Evolutionary conservation across 371 early-diverging fungal genomes (phyloP).

Genomic region (Mucor racemosus): DNA sequence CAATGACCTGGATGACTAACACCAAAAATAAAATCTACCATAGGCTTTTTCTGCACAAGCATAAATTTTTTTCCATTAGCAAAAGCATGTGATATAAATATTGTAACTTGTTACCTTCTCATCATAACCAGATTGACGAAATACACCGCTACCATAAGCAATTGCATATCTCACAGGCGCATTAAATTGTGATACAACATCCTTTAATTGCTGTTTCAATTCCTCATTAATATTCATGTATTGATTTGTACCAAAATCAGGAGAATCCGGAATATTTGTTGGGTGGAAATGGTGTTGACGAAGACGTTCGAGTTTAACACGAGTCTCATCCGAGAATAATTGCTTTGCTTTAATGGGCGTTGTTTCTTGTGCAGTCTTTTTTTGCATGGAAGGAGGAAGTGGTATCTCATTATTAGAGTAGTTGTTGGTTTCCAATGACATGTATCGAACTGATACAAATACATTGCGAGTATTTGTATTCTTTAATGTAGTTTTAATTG

Average conservation of each 20-base stretch:
- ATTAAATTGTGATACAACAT: constrained; percentile 61
- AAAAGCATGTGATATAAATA: not conserved
- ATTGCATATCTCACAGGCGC: constrained; percentile 86
- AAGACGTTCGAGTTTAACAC: constrained; percentile 37
- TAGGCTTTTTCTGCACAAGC: constrained; percentile 59
- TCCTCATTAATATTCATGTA: constrained; percentile 67
- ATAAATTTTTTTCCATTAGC: not conserved
- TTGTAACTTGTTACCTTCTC: constrained; percentile 55
- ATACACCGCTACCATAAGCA: constrained; percentile 96
- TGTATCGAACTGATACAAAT: constrained; percentile 11
- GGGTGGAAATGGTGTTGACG: constrained; percentile 54
- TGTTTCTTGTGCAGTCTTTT: constrained; percentile 19
- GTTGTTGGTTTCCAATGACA: constrained; percentile 26
- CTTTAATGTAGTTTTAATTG: not conserved
- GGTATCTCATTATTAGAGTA: constrained; percentile 12
- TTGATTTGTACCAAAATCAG: constrained; percentile 73
- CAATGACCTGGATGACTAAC: constrained; percentile 96
- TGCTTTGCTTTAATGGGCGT: constrained; percentile 8
- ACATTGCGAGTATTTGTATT: constrained; percentile 1
- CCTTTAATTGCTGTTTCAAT: constrained; percentile 61
- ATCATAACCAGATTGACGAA: constrained; percentile 82
- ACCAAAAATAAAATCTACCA: constrained; percentile 95
- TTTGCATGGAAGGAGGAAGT: constrained; percentile 27
- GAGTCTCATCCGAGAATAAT: constrained; percentile 46
- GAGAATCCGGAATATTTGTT: constrained; percentile 60